These are phyloP conservation scores for Pittosporum tobira DNA, from an alignment of 129 eudicot species.

Conservation along the genomic window DNA sequence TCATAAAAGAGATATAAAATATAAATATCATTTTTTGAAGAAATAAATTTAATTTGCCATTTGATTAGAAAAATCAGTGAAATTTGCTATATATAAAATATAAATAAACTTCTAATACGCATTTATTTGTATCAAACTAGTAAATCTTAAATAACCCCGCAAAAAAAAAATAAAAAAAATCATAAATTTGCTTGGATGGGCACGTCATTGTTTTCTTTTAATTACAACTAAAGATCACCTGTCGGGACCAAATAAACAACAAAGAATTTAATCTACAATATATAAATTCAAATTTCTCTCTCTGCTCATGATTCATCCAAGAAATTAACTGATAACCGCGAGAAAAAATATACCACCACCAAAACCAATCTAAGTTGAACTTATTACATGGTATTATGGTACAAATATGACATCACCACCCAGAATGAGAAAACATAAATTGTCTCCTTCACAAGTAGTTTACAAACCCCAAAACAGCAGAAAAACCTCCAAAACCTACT, in stretches of 20 bases:
- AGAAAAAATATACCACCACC: not conserved
- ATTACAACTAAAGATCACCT: no score
- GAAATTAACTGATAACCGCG: not conserved
- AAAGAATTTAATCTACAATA: not conserved
- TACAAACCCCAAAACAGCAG: constrained; percentile 39
- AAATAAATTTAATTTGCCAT: no score
- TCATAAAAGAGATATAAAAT: no score
- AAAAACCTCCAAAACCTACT: constrained; percentile 15
- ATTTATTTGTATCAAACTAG: no score
- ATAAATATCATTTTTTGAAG: no score
- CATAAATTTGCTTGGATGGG: no score
- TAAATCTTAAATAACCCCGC: no score
- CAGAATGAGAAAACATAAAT: constrained; percentile 21
- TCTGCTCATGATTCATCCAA: constrained; percentile 7
- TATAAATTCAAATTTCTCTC: not conserved
- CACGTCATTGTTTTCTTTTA: no score
- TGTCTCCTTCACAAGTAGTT: constrained; percentile 49
- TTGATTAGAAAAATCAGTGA: no score
- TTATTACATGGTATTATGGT: constrained; percentile 25
- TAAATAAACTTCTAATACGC: no score
- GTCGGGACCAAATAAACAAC: not conserved
- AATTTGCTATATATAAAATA: no score
- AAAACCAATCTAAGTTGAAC: constrained; percentile 12
- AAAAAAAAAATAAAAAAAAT: no score
- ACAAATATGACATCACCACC: constrained; percentile 13